These are phyloP conservation scores for Colletotrichum sublineola DNA, from an alignment of 2,329 filamentous ascomycete genomes.

Conservation along the genomic window DNA sequence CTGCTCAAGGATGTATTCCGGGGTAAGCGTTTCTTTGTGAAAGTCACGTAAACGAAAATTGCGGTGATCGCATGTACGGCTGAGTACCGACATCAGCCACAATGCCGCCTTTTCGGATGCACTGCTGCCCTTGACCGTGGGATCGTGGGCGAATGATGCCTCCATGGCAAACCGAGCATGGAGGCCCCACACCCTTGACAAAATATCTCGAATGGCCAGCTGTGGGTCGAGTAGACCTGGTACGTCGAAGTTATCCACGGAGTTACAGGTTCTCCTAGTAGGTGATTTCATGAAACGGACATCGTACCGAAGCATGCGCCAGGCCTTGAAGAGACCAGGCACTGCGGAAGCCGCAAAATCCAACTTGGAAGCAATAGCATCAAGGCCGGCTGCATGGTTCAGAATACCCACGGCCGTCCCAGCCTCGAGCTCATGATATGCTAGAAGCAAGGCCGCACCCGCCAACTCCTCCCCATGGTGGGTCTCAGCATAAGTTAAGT, in stretches of 20 bases:
- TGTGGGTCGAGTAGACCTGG: conserved; percentile 30
- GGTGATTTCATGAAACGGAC: conserved; percentile 14
- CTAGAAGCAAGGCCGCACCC: conserved; percentile 27
- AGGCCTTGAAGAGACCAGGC: conserved; percentile 37
- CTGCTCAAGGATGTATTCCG: conserved; percentile 10
- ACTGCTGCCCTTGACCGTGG: background rate
- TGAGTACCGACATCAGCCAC: conserved; percentile 23
- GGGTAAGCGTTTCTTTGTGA: conserved; percentile 13
- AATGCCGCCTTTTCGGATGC: conserved; percentile 30
- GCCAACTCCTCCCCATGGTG: conserved; percentile 25
- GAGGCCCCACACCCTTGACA: conserved; percentile 7
- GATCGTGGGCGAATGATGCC: conserved; percentile 12
- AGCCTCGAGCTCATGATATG: conserved; percentile 32
- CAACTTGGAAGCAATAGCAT: conserved; percentile 27
- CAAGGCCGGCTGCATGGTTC: conserved; percentile 27
- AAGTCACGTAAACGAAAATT: conserved; percentile 26
- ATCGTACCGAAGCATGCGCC: conserved; percentile 35
- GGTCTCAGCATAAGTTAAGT: background rate
- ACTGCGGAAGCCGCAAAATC: conserved; percentile 13
- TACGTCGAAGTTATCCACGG: conserved; percentile 20
- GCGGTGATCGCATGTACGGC: conserved; percentile 12
- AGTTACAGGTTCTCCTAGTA: conserved; percentile 5
- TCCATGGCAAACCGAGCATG: conserved; percentile 24
- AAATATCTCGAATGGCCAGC: conserved; percentile 27
- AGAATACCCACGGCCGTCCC: conserved; percentile 23